Conservation (phyloP, 495 filamentous ascomycete genomes). For the Penicillium flavigenum region DNA sequence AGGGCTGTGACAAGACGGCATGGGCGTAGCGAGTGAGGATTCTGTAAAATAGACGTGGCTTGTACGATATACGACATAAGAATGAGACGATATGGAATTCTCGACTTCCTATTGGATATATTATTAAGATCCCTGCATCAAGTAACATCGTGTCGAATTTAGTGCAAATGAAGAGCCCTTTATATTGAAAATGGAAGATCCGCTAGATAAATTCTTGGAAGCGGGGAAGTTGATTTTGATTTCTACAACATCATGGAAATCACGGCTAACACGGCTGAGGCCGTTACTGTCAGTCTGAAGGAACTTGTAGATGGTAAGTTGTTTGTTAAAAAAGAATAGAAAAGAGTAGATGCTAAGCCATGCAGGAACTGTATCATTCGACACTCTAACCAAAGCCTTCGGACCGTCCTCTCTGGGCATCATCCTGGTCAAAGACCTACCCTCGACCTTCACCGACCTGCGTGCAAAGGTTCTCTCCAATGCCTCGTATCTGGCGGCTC, state of each 20-base stretch:
- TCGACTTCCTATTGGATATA: conserved; percentile 3
- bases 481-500: conserved; percentile 83
- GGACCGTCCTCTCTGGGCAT: conserved; percentile 91
- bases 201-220: conserved; percentile 6
- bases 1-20: conserved; percentile 44
- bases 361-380: conserved; percentile 68
- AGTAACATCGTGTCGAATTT: conserved; percentile 5
- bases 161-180: background rate
- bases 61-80: conserved; percentile 13
- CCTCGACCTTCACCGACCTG: conserved; percentile 63
- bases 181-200: background rate
- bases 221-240: conserved; percentile 23
- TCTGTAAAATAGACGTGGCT: conserved; percentile 49
- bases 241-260: conserved; percentile 16
- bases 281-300: conserved; percentile 55
- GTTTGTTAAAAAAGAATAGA: background rate
- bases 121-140: conserved; percentile 1
- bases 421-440: conserved; percentile 83
- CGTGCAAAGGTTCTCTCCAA: conserved; percentile 76
- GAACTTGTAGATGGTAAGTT: conserved; percentile 44
- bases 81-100: conserved; percentile 1
- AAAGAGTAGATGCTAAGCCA: conserved; percentile 5
- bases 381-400: conserved; percentile 79
- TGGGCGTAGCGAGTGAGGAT: conserved; percentile 22
- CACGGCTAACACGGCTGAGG: conserved; percentile 31